These are phyloP conservation scores for Alectoria sarmentosa DNA, from an alignment of 495 filamentous ascomycete genomes.

Conservation along the genomic window DNA sequence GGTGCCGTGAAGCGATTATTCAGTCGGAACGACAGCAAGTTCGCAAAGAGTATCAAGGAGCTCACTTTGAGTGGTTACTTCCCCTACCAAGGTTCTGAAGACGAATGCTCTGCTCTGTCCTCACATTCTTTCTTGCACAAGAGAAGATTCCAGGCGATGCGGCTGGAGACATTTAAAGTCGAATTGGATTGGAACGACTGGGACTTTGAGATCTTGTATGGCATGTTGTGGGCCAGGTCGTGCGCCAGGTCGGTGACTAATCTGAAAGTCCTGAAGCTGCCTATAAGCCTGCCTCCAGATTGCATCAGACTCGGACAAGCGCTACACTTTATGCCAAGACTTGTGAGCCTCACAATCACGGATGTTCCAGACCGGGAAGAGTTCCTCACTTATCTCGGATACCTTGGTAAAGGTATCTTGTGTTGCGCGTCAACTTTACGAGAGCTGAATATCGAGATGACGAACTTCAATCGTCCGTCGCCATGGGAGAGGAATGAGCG, in stretches of 20 bases:
- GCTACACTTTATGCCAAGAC: neutral
- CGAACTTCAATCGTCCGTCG: conserved; percentile 4
- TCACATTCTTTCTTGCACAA: neutral
- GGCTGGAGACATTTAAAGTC: neutral
- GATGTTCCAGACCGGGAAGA: conserved; percentile 4
- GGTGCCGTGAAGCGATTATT: neutral
- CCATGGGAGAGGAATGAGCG: conserved; percentile 1
- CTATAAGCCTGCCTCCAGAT: neutral
- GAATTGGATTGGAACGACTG: neutral
- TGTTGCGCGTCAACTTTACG: neutral
- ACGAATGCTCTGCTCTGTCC: neutral
- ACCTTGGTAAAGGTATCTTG: conserved; percentile 9
- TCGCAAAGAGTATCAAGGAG: neutral
- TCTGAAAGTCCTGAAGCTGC: neutral
- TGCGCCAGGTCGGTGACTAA: neutral
- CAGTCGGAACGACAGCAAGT: neutral
- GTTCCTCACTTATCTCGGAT: neutral
- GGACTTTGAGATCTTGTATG: neutral
- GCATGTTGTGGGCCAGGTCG: too few species aligned
- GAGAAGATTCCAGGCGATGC: neutral
- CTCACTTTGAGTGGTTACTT: neutral
- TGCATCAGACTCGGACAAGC: neutral
- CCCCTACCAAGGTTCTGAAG: neutral
- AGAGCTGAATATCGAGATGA: conserved; percentile 12
- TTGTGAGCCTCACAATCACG: neutral